A percentile compares a stretch with the other conserved stretches of the same genome.
Evolutionary conservation across 2,329 filamentous ascomycete genomes (phyloP).

Genomic region (Rutstroemia sydowiana): DNA sequence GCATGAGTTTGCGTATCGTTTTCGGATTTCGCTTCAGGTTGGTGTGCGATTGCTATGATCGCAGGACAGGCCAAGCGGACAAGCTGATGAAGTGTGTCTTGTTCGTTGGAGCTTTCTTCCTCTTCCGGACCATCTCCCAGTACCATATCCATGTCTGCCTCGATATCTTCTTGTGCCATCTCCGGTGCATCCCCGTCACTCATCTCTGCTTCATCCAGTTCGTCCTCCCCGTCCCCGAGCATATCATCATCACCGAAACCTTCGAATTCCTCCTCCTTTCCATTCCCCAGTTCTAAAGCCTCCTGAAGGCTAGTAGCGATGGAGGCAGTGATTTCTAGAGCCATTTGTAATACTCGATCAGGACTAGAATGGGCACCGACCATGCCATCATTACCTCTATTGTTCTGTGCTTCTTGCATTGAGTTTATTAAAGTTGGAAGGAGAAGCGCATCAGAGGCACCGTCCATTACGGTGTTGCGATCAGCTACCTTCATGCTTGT

Average conservation of each 20-base stretch:
- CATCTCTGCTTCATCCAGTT: slow-evolving; percentile 32
- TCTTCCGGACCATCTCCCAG: slow-evolving; percentile 39
- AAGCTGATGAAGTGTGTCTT: slow-evolving; percentile 25
- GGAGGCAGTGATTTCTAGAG: slow-evolving; percentile 55
- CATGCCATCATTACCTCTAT: not conserved
- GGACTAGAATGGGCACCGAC: slow-evolving; percentile 22
- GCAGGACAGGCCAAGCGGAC: slow-evolving; percentile 26
- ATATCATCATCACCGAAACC: slow-evolving; percentile 32
- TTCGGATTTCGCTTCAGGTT: slow-evolving; percentile 1
- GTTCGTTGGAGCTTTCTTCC: slow-evolving; percentile 30
- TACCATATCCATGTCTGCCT: slow-evolving; percentile 59
- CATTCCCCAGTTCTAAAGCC: slow-evolving; percentile 40
- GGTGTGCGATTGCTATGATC: slow-evolving; percentile 21
- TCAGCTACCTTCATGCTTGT: slow-evolving; percentile 46
- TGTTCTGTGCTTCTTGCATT: slow-evolving; percentile 20
- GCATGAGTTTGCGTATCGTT: slow-evolving; percentile 45
- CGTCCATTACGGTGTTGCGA: slow-evolving; percentile 40
- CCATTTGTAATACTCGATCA: slow-evolving; percentile 34
- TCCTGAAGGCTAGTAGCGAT: slow-evolving; percentile 54
- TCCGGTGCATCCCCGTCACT: slow-evolving; percentile 39
- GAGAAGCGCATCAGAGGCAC: slow-evolving; percentile 43
- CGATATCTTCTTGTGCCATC: slow-evolving; percentile 49
- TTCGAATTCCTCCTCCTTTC: slow-evolving; percentile 34
- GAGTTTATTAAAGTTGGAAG: slow-evolving; percentile 37
- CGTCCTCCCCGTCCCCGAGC: slow-evolving; percentile 37